Conservation (phyloP, 495 filamentous ascomycete species). For the Tuber calosporum region DNA sequence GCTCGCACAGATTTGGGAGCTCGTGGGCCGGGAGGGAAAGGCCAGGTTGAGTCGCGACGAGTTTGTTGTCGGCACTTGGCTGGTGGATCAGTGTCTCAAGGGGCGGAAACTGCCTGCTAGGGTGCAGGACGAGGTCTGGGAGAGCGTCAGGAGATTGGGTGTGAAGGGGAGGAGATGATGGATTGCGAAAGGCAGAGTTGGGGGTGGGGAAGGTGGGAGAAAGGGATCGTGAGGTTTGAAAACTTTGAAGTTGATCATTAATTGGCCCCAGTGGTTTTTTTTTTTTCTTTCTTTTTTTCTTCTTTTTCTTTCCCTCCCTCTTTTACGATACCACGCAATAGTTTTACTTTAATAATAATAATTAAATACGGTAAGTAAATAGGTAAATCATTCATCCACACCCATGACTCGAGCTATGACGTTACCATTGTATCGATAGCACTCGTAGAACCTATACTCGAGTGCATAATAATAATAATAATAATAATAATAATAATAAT, state of each 20-base stretch:
- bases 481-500: too few relatives aligned
- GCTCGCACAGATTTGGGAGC: slow-evolving; percentile 74
- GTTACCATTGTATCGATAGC: neutral
- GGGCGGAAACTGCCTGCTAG: slow-evolving; percentile 77
- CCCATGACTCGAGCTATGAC: neutral
- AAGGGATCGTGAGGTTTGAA: neutral
- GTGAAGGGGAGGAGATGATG: slow-evolving; percentile 35
- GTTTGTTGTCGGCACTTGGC: slow-evolving; percentile 93
- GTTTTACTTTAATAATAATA: neutral
- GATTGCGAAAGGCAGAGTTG: neutral
- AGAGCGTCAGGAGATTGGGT: slow-evolving; percentile 60
- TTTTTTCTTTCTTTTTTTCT: too few relatives aligned
- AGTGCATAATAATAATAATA: neutral
- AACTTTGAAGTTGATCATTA: neutral
- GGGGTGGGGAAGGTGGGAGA: too few relatives aligned
- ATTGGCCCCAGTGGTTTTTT: neutral
- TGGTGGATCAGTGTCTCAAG: slow-evolving; percentile 82
- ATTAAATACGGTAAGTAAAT: neutral
- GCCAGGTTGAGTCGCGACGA: slow-evolving; percentile 65
- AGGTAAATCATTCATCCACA: neutral
- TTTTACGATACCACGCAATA: neutral
- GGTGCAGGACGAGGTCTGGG: slow-evolving; percentile 80
- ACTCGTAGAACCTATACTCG: too few relatives aligned
- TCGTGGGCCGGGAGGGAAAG: slow-evolving; percentile 61
- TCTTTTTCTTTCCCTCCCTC: neutral